These are phyloP conservation scores for Rubia occidens DNA, from an alignment of 305 asterid species.

Conservation along the genomic window DNA sequence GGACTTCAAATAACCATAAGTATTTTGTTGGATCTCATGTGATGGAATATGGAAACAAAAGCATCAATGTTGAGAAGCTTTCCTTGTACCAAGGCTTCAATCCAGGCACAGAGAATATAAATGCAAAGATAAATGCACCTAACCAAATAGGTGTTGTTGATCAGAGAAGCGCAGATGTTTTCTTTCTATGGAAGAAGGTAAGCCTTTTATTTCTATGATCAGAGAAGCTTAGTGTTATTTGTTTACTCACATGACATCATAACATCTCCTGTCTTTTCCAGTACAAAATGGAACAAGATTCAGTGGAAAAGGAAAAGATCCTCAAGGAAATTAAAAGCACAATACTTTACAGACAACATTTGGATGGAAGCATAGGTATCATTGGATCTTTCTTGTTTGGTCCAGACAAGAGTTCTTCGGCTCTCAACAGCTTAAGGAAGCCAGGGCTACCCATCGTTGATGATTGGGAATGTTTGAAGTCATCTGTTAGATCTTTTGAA, in stretches of 20 bases:
- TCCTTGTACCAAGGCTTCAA: slow-evolving; percentile 67
- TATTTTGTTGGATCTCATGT: slow-evolving; percentile 72
- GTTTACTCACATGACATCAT: neutral
- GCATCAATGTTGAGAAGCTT: slow-evolving; percentile 50
- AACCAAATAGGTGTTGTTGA: slow-evolving; percentile 42
- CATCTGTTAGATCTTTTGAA: slow-evolving; percentile 67
- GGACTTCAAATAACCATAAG: slow-evolving; percentile 56
- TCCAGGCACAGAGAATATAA: slow-evolving; percentile 41
- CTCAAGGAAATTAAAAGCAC: slow-evolving; percentile 41
- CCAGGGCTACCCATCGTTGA: slow-evolving; percentile 40
- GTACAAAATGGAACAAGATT: slow-evolving; percentile 35
- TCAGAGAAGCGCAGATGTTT: slow-evolving; percentile 79
- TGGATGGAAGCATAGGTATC: slow-evolving; percentile 49
- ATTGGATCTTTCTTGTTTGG: slow-evolving; percentile 61
- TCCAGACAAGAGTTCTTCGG: slow-evolving; percentile 31
- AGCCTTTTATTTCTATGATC: neutral
- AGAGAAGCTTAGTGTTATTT: too few species aligned
- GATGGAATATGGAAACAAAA: slow-evolving; percentile 73
- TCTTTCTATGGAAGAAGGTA: slow-evolving; percentile 45
- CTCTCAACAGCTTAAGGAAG: slow-evolving; percentile 34
- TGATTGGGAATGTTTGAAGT: slow-evolving; percentile 84
- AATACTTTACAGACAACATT: slow-evolving; percentile 43
- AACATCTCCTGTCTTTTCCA: slow-evolving; percentile 16
- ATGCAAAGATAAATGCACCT: slow-evolving; percentile 3
- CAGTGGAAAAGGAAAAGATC: slow-evolving; percentile 31